Evolutionary conservation across 2,329 filamentous ascomycete genomes (phyloP), one percentile per base, ranked within the genome.

Genomic region (Nannizziopsis arthrosporioides): DNA sequence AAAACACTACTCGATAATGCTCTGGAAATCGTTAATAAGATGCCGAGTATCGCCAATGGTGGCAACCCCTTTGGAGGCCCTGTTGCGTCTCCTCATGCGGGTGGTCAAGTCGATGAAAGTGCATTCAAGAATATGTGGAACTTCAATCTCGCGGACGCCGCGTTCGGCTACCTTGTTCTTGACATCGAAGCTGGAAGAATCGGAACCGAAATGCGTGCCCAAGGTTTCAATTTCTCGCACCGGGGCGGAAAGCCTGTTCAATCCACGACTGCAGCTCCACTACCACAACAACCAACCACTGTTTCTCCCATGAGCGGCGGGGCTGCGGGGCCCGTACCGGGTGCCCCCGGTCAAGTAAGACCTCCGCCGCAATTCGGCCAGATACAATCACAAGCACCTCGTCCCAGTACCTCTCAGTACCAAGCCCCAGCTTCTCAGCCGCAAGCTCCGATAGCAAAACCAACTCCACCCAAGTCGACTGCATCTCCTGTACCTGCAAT

Each of bases 71-170:
- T 98, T 61, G 92, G 92, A 39, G 90, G 90, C 11, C 85, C 86
- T 27, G 78, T 82, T 46, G 79, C 81, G 43, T 84, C 83, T 35
- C 81, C 75, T 36, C 72, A 70, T 56, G 72, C 80, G 44, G 82
- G 86, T 44, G 92, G 92, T 30, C 85, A 94, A 61, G 88, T 98
- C 14, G 92, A 98, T 54, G 92, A 98, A 73, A 95, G 89, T 60
- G 92, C 92, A 1, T 98, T 98, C 77, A 98, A 98, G 74, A 98
- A 98, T 66, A 96, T 96, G 92, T 98, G 92, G 92, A 98, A 98
- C 68, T 98, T 98, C 71, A 96, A 96, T 67, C 70, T 98, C 56
- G 92, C 92, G 27, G 92, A 98, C 71, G 92, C 92, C 48, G 90
- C 92, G 15, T 98, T 96, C 64, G 92, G 92, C 52, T 98, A 88